Evolutionary conservation across 2,329 filamentous ascomycete genomes (phyloP).

Genomic region (Nemania sp.): DNA sequence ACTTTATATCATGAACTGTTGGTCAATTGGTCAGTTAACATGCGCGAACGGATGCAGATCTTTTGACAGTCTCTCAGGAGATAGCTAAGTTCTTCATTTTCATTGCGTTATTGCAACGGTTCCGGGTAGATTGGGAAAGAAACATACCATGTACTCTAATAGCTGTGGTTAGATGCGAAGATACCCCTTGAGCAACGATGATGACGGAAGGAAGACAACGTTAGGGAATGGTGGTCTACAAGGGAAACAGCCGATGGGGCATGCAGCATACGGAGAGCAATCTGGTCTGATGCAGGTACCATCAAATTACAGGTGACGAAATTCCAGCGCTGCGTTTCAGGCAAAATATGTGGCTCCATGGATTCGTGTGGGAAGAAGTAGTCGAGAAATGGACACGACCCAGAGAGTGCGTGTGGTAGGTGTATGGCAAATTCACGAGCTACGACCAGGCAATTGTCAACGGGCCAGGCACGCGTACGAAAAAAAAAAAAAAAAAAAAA

Average conservation of each 20-base stretch:
- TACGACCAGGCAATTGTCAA: slow-evolving; percentile 16
- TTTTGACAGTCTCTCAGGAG: slow-evolving; percentile 18
- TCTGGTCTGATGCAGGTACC: slow-evolving; percentile 26
- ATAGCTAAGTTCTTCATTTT: slow-evolving; percentile 15
- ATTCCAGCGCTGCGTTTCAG: slow-evolving; percentile 25
- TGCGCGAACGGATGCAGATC: slow-evolving; percentile 19
- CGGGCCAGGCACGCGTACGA: slow-evolving; percentile 17
- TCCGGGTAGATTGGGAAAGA: slow-evolving; percentile 33
- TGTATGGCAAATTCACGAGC: slow-evolving; percentile 18
- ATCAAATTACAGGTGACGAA: slow-evolving; percentile 26
- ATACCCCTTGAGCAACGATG: slow-evolving; percentile 33
- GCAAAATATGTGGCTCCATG: slow-evolving; percentile 25
- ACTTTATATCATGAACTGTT: slow-evolving; percentile 17
- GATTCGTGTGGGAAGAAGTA: slow-evolving; percentile 13
- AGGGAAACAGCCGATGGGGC: slow-evolving; percentile 12
- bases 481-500: too few species aligned
- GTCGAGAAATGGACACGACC: slow-evolving; percentile 7
- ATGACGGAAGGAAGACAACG: slow-evolving; percentile 21
- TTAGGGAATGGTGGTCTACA: slow-evolving; percentile 21
- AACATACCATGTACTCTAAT: slow-evolving; percentile 23
- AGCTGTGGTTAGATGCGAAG: slow-evolving; percentile 28
- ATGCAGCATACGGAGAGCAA: slow-evolving; percentile 18
- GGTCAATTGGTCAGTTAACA: slow-evolving; percentile 17
- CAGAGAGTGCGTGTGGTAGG: slow-evolving; percentile 5
- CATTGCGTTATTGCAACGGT: slow-evolving; percentile 30